phyloP scores from a whole-genome alignment of 2,329 filamentous ascomycete species.

The Aspergillus calidoustus region DNA sequence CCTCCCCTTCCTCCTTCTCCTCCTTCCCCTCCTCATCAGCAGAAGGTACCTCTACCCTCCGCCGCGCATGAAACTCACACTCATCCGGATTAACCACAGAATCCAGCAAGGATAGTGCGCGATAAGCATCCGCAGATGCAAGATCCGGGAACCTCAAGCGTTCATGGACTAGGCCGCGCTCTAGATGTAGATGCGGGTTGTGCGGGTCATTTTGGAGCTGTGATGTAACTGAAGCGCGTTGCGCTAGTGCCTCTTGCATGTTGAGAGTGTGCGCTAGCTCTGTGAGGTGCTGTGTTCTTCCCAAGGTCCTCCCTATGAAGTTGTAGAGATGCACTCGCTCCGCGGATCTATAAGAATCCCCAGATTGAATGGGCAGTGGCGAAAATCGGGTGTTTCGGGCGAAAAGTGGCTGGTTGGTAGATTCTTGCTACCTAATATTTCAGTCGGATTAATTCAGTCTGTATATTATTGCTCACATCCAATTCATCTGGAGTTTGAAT shows the following conservation, averaged over 20 bases:
- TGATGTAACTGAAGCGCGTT: slow-evolving; percentile 61
- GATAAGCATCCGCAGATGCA: slow-evolving; percentile 86
- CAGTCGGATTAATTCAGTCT: background rate
- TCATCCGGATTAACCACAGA: slow-evolving; percentile 73
- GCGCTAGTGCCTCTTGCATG: slow-evolving; percentile 33
- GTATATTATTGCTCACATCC: background rate
- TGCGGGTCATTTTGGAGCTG: slow-evolving; percentile 45
- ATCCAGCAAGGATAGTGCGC: slow-evolving; percentile 83
- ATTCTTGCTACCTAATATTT: too few species aligned
- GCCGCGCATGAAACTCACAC: slow-evolving; percentile 79
- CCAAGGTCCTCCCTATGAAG: background rate
- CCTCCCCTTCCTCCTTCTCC: slow-evolving; percentile 8
- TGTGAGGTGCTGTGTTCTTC: background rate
- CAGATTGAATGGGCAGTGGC: background rate
- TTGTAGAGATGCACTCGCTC: background rate
- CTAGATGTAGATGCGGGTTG: slow-evolving; percentile 46
- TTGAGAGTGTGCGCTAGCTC: slow-evolving; percentile 19
- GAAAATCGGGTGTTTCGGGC: too few species aligned
- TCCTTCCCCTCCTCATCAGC: background rate
- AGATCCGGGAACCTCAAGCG: slow-evolving; percentile 86
- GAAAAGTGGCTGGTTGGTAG: too few species aligned
- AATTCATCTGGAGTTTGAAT: background rate
- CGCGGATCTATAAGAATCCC: background rate
- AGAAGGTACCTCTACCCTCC: slow-evolving; percentile 39
- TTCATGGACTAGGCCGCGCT: slow-evolving; percentile 71